Evolutionary conservation across 306 rosid genomes (phyloP).

Genomic region (Dryas drummondii): DNA sequence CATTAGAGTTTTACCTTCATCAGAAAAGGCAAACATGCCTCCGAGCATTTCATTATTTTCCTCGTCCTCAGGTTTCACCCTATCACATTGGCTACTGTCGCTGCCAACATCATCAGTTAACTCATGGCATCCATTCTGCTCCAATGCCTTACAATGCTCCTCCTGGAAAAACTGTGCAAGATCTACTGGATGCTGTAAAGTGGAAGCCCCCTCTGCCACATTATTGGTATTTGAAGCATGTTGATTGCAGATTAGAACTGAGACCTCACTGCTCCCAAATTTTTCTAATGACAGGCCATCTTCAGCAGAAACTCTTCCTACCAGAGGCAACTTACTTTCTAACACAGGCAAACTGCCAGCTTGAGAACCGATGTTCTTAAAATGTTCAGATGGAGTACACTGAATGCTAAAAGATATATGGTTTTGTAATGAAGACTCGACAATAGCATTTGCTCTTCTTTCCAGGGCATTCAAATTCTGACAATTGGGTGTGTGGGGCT

Average conservation of each 20-base stretch:
- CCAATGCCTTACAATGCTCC: constrained; percentile 44
- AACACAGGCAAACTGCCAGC: constrained; percentile 28
- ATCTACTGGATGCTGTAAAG: constrained; percentile 37
- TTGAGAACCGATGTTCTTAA: constrained; percentile 34
- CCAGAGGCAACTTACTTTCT: constrained; percentile 24
- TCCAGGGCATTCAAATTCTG: constrained; percentile 52
- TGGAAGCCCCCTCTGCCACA: constrained; percentile 31
- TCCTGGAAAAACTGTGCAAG: constrained; percentile 40
- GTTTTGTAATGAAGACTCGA: constrained; percentile 41
- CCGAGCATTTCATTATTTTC: constrained; percentile 62
- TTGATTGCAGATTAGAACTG: constrained; percentile 27
- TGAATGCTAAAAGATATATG: constrained; percentile 32
- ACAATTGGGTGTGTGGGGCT: constrained; percentile 37
- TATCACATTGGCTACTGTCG: constrained; percentile 42
- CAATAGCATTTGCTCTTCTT: constrained; percentile 40
- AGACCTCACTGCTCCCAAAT: constrained; percentile 26
- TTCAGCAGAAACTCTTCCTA: constrained; percentile 22
- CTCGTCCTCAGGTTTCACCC: constrained; percentile 40
- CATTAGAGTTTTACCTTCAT: constrained; percentile 48
- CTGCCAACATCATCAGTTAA: constrained; percentile 56
- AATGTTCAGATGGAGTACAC: constrained; percentile 37
- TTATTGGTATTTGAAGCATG: constrained; percentile 24
- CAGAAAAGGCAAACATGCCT: constrained; percentile 58
- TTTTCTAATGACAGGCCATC: constrained; percentile 15
- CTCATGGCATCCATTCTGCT: constrained; percentile 37